Evolutionary conservation across 495 filamentous ascomycete genomes (phyloP), one percentile per base, ranked within the genome.

Genomic region (Lasiosphaeris hirsuta): DNA sequence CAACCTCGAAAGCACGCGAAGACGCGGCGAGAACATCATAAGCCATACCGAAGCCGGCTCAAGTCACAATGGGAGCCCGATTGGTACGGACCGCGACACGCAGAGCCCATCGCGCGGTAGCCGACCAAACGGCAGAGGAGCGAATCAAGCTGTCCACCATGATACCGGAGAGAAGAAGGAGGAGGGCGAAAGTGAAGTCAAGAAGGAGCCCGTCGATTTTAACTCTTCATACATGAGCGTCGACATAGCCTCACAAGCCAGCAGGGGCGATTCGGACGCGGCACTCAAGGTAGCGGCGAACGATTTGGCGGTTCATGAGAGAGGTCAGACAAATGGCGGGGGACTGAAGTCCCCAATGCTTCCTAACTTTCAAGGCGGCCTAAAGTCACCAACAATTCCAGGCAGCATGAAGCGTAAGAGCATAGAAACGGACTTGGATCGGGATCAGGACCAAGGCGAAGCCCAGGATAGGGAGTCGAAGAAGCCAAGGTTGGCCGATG

Each of bases 281-380:
- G 64, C 63, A 8, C 68, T 81, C 10, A 81, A 81, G 58, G 73
- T 68, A 51, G 75, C 72, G 7, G 77, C 78, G 3, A 81, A 79
- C 45, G 72, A 75, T 39, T 55, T 74, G 19, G 59, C 57, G n/a
- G 57, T 71, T 10, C 78, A 81, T 48, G 54, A 68, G 13, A 61
- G 23, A 30, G 23, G 23, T 30, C 23, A 46, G 15, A 54, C 66
- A 11, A 66, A 70, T 34, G 69, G 72, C 1, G 63, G 64, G 2
- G 61, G 62, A 8, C 40, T 70, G 10, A 14, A 51, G 14, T 75
- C 68, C 9, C 57, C 61, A 11, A 43, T 55, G 6, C 53, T 55
- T 11, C 53, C 53, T 0, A 35, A 42, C 34, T 46, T 42, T 2
- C 23, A 30, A 2, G 63, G 64, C 4, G 61, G 62, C 8, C 40